Evolutionary conservation across 2,329 filamentous ascomycete genomes (phyloP).

Genomic region (Celoporthe dispersa): DNA sequence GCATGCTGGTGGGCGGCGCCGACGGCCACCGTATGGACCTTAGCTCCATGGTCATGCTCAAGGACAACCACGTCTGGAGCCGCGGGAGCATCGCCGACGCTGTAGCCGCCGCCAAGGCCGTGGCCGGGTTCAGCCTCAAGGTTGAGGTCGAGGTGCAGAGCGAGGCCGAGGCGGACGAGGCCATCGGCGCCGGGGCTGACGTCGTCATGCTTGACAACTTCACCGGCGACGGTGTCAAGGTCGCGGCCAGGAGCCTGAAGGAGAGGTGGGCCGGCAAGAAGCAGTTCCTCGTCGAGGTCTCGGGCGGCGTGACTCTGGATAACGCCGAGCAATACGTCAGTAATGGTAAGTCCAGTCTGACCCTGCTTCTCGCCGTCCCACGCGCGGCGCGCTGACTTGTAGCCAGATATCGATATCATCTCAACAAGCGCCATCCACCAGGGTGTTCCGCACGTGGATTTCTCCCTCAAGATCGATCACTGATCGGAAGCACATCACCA

Average conservation of each 20-base stretch:
- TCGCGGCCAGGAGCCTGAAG: constrained; percentile 76
- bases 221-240: constrained; percentile 74
- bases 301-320: constrained; percentile 81
- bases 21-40: constrained; percentile 92
- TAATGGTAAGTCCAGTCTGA: constrained; percentile 56
- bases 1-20: constrained; percentile 91
- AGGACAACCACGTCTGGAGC: constrained; percentile 98
- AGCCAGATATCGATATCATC: constrained; percentile 84
- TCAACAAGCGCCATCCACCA: constrained; percentile 98
- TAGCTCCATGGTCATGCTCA: constrained; percentile 96
- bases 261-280: constrained; percentile 76
- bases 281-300: constrained; percentile 86
- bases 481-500: constrained; percentile 23
- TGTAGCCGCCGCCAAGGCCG: constrained; percentile 80
- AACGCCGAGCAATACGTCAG: constrained; percentile 85
- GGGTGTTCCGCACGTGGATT: constrained; percentile 91
- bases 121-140: constrained; percentile 89
- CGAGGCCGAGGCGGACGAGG: constrained; percentile 87
- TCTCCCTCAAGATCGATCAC: constrained; percentile 84
- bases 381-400: constrained; percentile 31
- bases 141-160: constrained; percentile 94
- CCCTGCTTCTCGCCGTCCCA: neutral
- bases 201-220: constrained; percentile 99
- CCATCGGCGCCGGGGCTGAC: constrained; percentile 87
- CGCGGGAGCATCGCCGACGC: constrained; percentile 84